Conservation (phyloP, 192 early-diverging fungal species). For the Gamsiella multidivaricata region DNA sequence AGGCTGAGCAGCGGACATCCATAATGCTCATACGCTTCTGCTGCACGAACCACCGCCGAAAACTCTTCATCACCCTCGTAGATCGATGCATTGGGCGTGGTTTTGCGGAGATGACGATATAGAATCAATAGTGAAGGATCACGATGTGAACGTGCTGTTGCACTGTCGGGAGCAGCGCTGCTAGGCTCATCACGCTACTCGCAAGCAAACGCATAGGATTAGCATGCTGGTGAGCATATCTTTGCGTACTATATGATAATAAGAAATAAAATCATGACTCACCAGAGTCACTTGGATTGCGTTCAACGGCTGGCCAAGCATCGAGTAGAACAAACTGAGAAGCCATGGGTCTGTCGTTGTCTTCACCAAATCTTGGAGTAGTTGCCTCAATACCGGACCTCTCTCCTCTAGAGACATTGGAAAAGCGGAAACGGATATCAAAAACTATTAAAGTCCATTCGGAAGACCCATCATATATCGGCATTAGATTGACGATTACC, state of each 20-base stretch:
- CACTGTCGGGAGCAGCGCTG: neutral
- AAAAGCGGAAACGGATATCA: neutral
- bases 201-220: too few relatives aligned
- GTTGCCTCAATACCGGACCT: slow-evolving; percentile 33
- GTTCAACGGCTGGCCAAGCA: slow-evolving; percentile 66
- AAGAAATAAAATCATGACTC: neutral
- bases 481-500: slow-evolving; percentile 62
- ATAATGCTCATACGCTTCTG: slow-evolving; percentile 78
- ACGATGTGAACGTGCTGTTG: slow-evolving; percentile 20
- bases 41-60: slow-evolving; percentile 69
- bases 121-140: slow-evolving; percentile 81
- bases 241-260: too few relatives aligned
- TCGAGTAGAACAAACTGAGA: slow-evolving; percentile 37
- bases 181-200: neutral
- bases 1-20: slow-evolving; percentile 83
- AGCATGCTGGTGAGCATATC: neutral
- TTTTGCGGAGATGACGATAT: slow-evolving; percentile 73
- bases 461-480: too few relatives aligned
- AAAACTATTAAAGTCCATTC: too few relatives aligned
- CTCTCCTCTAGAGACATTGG: slow-evolving; percentile 36
- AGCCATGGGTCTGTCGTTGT: slow-evolving; percentile 45
- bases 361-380: slow-evolving; percentile 24
- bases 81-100: slow-evolving; percentile 58
- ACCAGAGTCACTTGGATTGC: slow-evolving; percentile 73
- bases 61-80: slow-evolving; percentile 68